Evolutionary conservation across 768 basidiomycete species (phyloP), one percentile per base, ranked within the genome.

Genomic region (Sistotremastrum suecicum): DNA sequence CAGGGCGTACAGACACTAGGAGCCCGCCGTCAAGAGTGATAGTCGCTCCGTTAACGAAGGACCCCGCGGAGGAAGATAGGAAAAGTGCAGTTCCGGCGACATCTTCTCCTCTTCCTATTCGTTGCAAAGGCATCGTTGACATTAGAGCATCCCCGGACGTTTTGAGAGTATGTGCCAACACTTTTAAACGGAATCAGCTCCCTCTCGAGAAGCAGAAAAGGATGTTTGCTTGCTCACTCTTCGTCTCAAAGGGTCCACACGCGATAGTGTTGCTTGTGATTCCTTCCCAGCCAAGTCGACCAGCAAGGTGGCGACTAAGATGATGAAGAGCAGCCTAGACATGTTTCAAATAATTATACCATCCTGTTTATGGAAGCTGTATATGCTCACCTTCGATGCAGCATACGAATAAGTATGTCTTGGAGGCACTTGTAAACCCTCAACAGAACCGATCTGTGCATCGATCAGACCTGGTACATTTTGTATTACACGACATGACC

Each of bases 341-440:
- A 9, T 20, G 20, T 11, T 4, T 42, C 20, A 42, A 5, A 37
- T 32, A 20, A 28, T 43, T 47, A 41, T 7, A 10, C 8, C 7
- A 37, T 7, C 37, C 12, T 20, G 31, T 29, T 3, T 20, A 33
- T 5, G 6, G n/a, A 32, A 29, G 30, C 10, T 29, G 7, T 11
- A 45, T 30, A 11, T 20, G 37, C 45, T 8, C 20, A 52, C 63
- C 51, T 83, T 83, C n/a, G 72, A 73, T 3, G 76, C 71, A 33
- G 75, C 70, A 54, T 81, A 80, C 0, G 78, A 75, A 50, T 76
- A 80, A 2, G 78, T 80, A 50, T 81, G 76, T 47, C 73, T 67
- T 28, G 63, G 59, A 2, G 76, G 75, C 3, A 78, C 69, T 12
- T 55, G 52, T 3, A 71, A 51, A 7, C 73, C 78, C 53, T 81